A percentile compares a stretch with the other conserved stretches of the same genome.
Conservation (phyloP, 208 protist species). For the Novymonas esmeraldas region DNA sequence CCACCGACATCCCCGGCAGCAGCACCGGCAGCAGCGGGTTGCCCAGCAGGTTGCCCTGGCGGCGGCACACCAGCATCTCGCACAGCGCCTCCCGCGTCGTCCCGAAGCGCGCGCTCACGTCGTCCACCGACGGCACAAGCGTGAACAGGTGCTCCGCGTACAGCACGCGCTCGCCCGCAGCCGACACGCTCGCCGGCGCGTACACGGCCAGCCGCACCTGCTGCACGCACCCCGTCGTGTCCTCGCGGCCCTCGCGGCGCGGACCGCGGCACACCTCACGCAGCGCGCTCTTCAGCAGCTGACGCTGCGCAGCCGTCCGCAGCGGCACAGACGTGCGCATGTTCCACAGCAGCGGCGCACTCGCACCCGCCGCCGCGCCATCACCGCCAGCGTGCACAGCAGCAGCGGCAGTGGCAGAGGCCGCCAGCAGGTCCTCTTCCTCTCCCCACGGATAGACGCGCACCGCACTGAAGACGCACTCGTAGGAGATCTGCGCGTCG, state of each 20-base stretch:
- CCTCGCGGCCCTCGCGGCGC: background rate
- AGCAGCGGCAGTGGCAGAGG: too few relatives aligned
- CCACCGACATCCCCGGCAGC: conserved; percentile 9
- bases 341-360: conserved; percentile 6
- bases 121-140: conserved; percentile 4
- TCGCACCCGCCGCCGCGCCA: too few relatives aligned
- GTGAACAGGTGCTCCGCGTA: conserved; percentile 19
- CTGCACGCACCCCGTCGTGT: conserved; percentile 8
- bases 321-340: conserved; percentile 13
- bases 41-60: conserved; percentile 20
- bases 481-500: conserved; percentile 5
- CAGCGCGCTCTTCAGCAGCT: conserved; percentile 10
- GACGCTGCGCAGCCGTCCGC: conserved; percentile 3
- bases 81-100: conserved; percentile 15
- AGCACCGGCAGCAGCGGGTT: conserved; percentile 15
- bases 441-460: conserved; percentile 20
- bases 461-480: conserved; percentile 16
- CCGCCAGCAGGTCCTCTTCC: conserved; percentile 13
- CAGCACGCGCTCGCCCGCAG: conserved; percentile 4
- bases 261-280: background rate
- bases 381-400: too few relatives aligned
- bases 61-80: conserved; percentile 16
- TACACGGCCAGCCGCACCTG: conserved; percentile 26
- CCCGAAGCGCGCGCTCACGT: conserved; percentile 10
- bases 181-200: background rate